phyloP scores from a whole-genome alignment of 768 basidiomycete species.

The Lactarius tabidus region DNA sequence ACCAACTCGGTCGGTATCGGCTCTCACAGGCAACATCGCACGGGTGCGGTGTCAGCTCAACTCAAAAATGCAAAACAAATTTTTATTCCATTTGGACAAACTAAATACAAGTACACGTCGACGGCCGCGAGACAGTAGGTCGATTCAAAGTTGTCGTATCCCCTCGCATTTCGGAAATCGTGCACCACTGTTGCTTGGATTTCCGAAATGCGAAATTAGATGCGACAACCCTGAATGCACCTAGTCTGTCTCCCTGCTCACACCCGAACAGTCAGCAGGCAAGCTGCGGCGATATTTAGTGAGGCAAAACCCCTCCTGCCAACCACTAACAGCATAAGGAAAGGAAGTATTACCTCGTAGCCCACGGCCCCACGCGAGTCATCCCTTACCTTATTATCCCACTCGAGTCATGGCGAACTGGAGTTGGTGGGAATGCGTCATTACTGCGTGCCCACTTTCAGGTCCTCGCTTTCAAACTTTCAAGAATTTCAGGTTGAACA shows the following conservation, averaged over 20 bases:
- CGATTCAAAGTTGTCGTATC: no score
- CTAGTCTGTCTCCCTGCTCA: conserved; percentile 7
- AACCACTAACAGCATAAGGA: not conserved
- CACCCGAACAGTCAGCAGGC: conserved; percentile 14
- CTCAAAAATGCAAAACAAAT: not conserved
- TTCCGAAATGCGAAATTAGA: no score
- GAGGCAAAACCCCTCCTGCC: not conserved
- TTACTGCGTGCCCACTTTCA: conserved; percentile 6
- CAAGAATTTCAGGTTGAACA: conserved; percentile 22
- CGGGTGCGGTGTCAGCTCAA: not conserved
- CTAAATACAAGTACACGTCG: conserved; percentile 9
- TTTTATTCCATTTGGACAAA: not conserved
- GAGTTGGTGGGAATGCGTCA: not conserved
- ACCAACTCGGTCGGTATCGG: not conserved
- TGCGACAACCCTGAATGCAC: no score
- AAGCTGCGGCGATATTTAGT: conserved; percentile 4
- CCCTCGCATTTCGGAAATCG: no score
- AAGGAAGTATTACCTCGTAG: not conserved
- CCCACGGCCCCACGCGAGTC: conserved; percentile 22
- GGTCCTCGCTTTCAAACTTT: conserved; percentile 21
- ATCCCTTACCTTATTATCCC: conserved; percentile 18
- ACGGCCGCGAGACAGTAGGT: conserved; percentile 3
- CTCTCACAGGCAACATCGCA: not conserved
- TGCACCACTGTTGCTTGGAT: no score
- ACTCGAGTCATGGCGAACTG: conserved; percentile 9